Evolutionary conservation across 2,329 filamentous ascomycete species (phyloP).

Genomic region (Aspergillaceae sp.): DNA sequence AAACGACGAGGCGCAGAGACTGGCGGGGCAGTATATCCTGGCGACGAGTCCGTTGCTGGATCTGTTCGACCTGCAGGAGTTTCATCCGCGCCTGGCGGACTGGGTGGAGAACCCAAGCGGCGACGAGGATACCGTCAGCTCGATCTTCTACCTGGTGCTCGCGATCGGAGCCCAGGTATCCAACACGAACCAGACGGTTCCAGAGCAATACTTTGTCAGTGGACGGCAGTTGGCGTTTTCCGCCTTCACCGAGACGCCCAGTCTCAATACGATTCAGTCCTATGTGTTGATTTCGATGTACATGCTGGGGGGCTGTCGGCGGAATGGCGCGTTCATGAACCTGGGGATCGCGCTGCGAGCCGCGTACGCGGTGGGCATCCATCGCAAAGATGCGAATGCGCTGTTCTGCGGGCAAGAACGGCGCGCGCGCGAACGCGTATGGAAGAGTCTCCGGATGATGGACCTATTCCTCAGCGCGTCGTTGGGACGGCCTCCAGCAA

Average conservation of each 20-base stretch:
- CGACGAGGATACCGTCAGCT: constrained; percentile 36
- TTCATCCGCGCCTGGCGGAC: constrained; percentile 29
- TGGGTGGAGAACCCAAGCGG: constrained; percentile 30
- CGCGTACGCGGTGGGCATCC: constrained; percentile 45
- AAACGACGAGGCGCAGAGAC: constrained; percentile 31
- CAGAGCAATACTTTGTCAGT: constrained; percentile 42
- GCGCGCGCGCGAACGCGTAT: constrained; percentile 40
- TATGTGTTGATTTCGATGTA: constrained; percentile 45
- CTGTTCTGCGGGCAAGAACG: constrained; percentile 38
- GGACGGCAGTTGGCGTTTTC: constrained; percentile 39
- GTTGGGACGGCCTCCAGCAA: constrained; percentile 45
- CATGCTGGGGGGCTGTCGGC: constrained; percentile 44
- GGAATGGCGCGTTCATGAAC: constrained; percentile 46
- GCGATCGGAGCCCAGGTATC: constrained; percentile 42
- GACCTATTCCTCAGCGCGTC: constrained; percentile 46
- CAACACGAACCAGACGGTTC: constrained; percentile 31
- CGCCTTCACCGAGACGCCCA: constrained; percentile 42
- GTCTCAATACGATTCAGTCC: constrained; percentile 43
- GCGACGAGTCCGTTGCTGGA: constrained; percentile 43
- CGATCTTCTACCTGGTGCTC: constrained; percentile 44
- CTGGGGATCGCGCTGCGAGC: constrained; percentile 45
- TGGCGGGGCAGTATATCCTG: constrained; percentile 37
- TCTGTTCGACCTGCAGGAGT: constrained; percentile 40
- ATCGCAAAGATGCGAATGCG: constrained; percentile 45
- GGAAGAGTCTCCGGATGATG: constrained; percentile 46